These are phyloP conservation scores for Kazachstania kunashirensis DNA, from an alignment of 805 yeast species.

Conservation along the genomic window DNA sequence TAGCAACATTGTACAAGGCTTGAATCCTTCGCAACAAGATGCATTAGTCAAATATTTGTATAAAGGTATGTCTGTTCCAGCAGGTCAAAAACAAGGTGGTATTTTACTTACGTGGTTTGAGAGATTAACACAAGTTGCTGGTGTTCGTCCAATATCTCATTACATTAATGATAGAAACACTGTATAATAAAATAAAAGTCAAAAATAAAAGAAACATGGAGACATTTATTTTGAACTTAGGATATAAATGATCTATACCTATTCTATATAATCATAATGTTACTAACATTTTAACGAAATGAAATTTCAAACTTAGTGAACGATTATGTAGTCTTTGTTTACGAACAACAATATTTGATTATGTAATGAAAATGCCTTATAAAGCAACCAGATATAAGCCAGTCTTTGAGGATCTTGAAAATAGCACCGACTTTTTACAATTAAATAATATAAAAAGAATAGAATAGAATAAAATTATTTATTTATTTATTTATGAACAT, in stretches of 20 bases:
- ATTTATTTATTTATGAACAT: too few species aligned
- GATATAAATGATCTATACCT: too few species aligned
- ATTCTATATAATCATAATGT: too few species aligned
- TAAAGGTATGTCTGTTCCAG: conserved; percentile 68
- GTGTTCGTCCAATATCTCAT: conserved; percentile 82
- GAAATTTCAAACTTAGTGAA: background rate
- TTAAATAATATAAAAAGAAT: too few species aligned
- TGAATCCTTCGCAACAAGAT: conserved; percentile 60
- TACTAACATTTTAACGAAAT: too few species aligned
- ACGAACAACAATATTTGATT: background rate
- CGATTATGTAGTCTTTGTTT: background rate
- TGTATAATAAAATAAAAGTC: conserved; percentile 33
- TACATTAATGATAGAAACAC: conserved; percentile 79
- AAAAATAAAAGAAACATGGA: background rate
- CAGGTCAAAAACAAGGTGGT: conserved; percentile 82
- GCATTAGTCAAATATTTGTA: conserved; percentile 75
- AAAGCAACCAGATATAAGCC: too few species aligned
- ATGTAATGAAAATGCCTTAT: background rate
- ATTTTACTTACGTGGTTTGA: conserved; percentile 85
- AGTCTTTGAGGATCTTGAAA: too few species aligned
- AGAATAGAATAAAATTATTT: too few species aligned
- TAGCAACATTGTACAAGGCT: conserved; percentile 44
- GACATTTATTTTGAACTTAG: too few species aligned
- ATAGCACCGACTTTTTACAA: too few species aligned
- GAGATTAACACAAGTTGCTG: conserved; percentile 72